A percentile compares a stretch with the other conserved stretches of the same genome.
Conservation (phyloP, 176 grass and related monocot species). For the Chrysopogon serrulatus region DNA sequence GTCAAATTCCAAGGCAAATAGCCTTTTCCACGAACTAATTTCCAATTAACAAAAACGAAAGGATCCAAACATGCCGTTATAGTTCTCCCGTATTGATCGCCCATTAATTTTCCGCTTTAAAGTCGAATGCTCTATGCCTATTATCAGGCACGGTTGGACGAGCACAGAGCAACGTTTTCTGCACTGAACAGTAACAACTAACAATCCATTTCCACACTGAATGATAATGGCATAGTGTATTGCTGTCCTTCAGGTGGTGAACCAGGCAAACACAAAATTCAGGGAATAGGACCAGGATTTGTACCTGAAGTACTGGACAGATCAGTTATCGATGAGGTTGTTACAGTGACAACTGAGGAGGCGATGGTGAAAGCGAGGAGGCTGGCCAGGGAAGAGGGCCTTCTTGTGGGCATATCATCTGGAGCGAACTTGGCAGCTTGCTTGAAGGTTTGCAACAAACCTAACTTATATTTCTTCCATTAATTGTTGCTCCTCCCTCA, state of each 20-base stretch:
- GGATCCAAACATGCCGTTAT: too few relatives aligned
- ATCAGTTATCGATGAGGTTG: constrained; percentile 54
- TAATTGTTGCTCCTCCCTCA: too few relatives aligned
- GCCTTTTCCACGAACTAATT: too few relatives aligned
- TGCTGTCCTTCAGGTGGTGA: constrained; percentile 48
- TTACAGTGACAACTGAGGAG: constrained; percentile 61
- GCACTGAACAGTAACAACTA: neutral
- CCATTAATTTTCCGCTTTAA: neutral
- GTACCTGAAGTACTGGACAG: constrained; percentile 61
- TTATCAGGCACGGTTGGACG: too few relatives aligned
- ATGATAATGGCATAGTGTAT: neutral
- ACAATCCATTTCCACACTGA: neutral
- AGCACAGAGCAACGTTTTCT: neutral
- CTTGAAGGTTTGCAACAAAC: constrained; percentile 45
- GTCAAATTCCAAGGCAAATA: too few relatives aligned
- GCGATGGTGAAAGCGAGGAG: constrained; percentile 67
- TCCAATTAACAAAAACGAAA: too few relatives aligned
- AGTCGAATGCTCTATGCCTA: too few relatives aligned
- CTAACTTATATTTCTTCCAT: neutral
- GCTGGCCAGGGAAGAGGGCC: constrained; percentile 73
- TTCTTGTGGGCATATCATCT: constrained; percentile 89
- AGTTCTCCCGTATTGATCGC: neutral
- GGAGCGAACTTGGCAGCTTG: constrained; percentile 84
- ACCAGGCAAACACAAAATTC: constrained; percentile 73
- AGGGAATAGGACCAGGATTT: constrained; percentile 75